These are phyloP conservation scores for Ophiostoma australiae DNA, from an alignment of 2,329 filamentous ascomycete species.

Conservation along the genomic window DNA sequence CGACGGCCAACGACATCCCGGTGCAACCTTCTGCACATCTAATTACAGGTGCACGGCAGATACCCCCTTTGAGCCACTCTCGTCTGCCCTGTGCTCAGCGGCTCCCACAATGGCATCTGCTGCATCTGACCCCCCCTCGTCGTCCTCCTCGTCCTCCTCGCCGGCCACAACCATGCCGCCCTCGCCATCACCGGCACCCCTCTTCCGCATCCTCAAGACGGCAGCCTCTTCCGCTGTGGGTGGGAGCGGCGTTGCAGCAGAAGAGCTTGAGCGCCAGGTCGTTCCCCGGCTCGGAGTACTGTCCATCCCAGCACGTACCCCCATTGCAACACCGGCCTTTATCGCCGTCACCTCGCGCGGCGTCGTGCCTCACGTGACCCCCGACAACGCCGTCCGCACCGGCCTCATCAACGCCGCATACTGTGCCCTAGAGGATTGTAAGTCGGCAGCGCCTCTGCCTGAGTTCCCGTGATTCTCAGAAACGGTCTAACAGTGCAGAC, in stretches of 20 bases:
- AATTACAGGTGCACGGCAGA: not conserved
- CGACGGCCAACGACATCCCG: slow-evolving; percentile 3
- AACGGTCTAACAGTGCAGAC: slow-evolving; percentile 19
- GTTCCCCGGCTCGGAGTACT: slow-evolving; percentile 59
- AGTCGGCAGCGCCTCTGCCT: slow-evolving; percentile 34
- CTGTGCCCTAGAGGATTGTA: slow-evolving; percentile 89
- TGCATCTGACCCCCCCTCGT: not conserved
- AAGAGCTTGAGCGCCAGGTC: not conserved
- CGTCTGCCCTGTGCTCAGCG: not conserved
- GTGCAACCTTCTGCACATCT: not conserved
- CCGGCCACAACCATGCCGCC: slow-evolving; percentile 16
- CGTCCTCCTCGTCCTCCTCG: not conserved
- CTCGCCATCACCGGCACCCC: slow-evolving; percentile 14
- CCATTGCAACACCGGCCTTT: slow-evolving; percentile 79
- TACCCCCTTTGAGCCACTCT: not conserved
- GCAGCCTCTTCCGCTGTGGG: slow-evolving; percentile 11
- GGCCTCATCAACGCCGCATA: slow-evolving; percentile 66
- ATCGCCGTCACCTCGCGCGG: slow-evolving; percentile 78
- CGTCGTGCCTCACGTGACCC: slow-evolving; percentile 78
- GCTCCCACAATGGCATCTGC: slow-evolving; percentile 18
- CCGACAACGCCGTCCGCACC: slow-evolving; percentile 68
- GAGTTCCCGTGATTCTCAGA: not conserved
- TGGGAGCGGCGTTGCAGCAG: not conserved
- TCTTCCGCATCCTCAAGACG: slow-evolving; percentile 26
- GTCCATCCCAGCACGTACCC: slow-evolving; percentile 53